Evolutionary conservation across 129 eudicot species (phyloP).

Genomic region (Rutidosis leptorrhynchoides): DNA sequence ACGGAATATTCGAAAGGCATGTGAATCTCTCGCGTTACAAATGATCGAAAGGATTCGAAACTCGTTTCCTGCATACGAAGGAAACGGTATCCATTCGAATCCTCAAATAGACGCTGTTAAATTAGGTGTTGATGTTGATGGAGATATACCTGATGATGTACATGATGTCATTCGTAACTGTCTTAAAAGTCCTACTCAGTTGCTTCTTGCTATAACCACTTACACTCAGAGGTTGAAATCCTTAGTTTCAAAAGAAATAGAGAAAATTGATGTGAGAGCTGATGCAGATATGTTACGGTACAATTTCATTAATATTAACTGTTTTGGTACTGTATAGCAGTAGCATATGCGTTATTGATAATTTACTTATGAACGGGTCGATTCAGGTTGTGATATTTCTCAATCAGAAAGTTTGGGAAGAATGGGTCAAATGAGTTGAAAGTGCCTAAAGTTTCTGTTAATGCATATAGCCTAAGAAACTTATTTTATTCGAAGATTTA

Average conservation of each 20-base stretch:
- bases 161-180: conserved; percentile 57
- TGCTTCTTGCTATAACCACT: conserved; percentile 72
- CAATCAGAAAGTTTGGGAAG: background rate
- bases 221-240: conserved; percentile 71
- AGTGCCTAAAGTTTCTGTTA: background rate
- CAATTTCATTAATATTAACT: background rate
- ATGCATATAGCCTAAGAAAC: background rate
- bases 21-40: conserved; percentile 66
- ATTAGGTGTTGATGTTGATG: conserved; percentile 71
- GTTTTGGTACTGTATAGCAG: background rate
- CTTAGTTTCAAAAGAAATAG: conserved; percentile 65
- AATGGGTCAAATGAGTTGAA: background rate
- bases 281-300: conserved; percentile 97
- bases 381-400: background rate
- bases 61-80: conserved; percentile 96
- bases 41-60: conserved; percentile 75
- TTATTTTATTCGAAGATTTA: background rate
- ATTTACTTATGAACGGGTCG: background rate
- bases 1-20: conserved; percentile 70
- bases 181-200: conserved; percentile 65
- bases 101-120: conserved; percentile 78
- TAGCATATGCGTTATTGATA: background rate
- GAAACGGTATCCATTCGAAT: conserved; percentile 72
- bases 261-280: conserved; percentile 91
- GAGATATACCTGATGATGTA: conserved; percentile 67